phyloP scores from a whole-genome alignment of 108 stramenopile genomes.

The Craspedostauros australis region DNA sequence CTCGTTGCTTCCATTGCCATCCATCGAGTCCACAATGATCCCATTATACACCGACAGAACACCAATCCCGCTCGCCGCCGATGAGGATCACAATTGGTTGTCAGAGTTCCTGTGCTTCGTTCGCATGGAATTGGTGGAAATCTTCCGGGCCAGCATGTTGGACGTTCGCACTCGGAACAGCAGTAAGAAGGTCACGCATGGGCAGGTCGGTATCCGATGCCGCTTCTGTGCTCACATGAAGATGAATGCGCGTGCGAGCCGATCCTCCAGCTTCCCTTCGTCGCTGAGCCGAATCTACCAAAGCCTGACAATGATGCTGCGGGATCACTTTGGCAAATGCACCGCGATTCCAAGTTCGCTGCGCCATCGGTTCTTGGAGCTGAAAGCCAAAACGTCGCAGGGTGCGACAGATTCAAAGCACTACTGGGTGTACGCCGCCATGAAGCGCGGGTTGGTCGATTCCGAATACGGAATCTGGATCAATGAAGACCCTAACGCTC shows the following conservation, averaged over 20 bases:
- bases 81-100: conserved; percentile 46
- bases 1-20: too few relatives aligned
- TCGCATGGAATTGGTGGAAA: conserved; percentile 31
- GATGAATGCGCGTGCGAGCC: conserved; percentile 6
- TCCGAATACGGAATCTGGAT: conserved; percentile 28
- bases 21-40: too few relatives aligned
- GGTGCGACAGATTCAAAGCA: conserved; percentile 37
- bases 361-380: conserved; percentile 3
- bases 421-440: conserved; percentile 36
- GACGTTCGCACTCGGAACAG: conserved; percentile 27
- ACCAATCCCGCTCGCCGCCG: conserved; percentile 29
- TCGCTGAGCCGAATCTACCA: conserved; percentile 38
- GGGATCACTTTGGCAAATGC: conserved; percentile 38
- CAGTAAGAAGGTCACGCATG: conserved; percentile 20
- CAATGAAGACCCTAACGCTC: background rate
- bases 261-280: conserved; percentile 41
- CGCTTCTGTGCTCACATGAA: conserved; percentile 37
- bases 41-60: too few relatives aligned
- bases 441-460: conserved; percentile 32
- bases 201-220: conserved; percentile 49
- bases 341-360: conserved; percentile 11
- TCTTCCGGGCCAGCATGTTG: conserved; percentile 31
- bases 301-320: conserved; percentile 43
- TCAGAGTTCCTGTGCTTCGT: conserved; percentile 48
- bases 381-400: conserved; percentile 34